A percentile compares a stretch with the other conserved stretches of the same genome.
phyloP scores from a whole-genome alignment of 139 green algal genomes.

The Bryopsis sp. region DNA sequence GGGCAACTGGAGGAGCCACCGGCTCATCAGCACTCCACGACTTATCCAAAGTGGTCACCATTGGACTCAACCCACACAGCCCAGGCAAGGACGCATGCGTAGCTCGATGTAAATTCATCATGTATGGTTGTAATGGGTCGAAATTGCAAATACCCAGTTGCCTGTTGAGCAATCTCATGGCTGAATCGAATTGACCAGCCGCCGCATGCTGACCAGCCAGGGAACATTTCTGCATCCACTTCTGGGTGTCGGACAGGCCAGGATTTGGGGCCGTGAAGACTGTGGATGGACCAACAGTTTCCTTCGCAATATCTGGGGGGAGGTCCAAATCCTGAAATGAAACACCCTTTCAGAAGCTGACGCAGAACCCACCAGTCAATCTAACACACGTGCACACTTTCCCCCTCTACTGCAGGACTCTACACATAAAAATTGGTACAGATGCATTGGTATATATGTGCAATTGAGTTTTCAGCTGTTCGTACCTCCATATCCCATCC shows the following conservation, averaged over 20 bases:
- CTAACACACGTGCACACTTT: neutral
- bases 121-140: conserved; percentile 72
- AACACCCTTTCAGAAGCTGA: too few relatives aligned
- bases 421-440: neutral
- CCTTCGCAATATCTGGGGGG: conserved; percentile 36
- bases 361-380: too few relatives aligned
- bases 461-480: conserved; percentile 28
- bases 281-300: conserved; percentile 11
- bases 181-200: conserved; percentile 75
- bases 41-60: conserved; percentile 62
- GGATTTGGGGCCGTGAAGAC: conserved; percentile 71
- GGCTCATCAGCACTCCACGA: conserved; percentile 48
- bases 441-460: conserved; percentile 10
- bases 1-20: conserved; percentile 46
- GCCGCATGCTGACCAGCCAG: conserved; percentile 68
- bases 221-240: conserved; percentile 55
- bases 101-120: conserved; percentile 74
- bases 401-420: neutral
- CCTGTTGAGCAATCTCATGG: conserved; percentile 87
- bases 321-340: conserved; percentile 72
- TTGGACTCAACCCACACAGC: conserved; percentile 44
- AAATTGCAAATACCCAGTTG: conserved; percentile 83
- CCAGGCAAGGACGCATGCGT: conserved; percentile 54
- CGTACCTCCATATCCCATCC: conserved; percentile 91
- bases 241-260: conserved; percentile 59